A percentile compares a stretch with the other conserved stretches of the same genome.
Conservation (phyloP, 2,329 filamentous ascomycete species). For the Tolypocladium endophyticum region DNA sequence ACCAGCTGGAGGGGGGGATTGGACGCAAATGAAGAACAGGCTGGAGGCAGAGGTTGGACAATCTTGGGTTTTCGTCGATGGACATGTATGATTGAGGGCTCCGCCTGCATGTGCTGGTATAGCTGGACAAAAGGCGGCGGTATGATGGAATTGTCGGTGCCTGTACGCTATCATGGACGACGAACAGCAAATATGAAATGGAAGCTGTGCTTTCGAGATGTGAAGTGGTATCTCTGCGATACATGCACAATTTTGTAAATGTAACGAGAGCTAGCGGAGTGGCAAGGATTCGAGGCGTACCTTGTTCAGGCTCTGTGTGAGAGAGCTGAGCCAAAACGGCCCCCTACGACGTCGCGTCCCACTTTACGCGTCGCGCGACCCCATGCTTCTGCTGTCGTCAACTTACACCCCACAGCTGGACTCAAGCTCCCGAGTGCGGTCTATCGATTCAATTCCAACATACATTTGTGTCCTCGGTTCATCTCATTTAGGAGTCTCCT, state of each 20-base stretch:
- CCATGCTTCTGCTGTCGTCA: neutral
- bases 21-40: neutral
- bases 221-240: neutral
- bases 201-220: neutral
- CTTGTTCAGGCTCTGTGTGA: no score
- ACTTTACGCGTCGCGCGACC: slow-evolving; percentile 1
- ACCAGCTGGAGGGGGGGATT: neutral
- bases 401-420: neutral
- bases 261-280: neutral
- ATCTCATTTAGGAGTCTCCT: neutral
- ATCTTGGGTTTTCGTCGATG: neutral
- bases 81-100: neutral
- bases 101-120: neutral
- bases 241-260: neutral
- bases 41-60: neutral
- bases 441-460: neutral
- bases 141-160: neutral
- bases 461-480: neutral
- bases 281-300: neutral
- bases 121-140: neutral
- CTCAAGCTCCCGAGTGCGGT: neutral
- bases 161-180: neutral
- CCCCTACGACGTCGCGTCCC: neutral
- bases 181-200: neutral
- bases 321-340: neutral